phyloP scores from a whole-genome alignment of 1,284 basidiomycete genomes.

The Cystobasidium pallidum region DNA sequence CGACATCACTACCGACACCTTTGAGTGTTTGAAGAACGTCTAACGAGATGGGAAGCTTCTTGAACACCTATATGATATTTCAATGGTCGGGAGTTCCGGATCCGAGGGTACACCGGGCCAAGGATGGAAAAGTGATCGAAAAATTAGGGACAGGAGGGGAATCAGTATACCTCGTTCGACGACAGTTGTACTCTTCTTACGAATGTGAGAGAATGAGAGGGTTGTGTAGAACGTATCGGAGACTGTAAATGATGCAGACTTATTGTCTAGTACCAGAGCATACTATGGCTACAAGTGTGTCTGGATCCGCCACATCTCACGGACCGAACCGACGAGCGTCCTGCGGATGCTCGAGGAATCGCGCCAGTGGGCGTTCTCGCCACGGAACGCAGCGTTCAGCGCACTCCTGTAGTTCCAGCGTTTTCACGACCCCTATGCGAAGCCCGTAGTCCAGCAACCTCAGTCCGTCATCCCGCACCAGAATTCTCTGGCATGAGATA shows the following conservation, averaged over 20 bases:
- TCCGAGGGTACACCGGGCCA: too few species aligned
- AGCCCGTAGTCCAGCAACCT: too few species aligned
- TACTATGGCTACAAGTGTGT: not conserved
- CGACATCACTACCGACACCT: constrained; percentile 34
- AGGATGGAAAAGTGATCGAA: constrained; percentile 16
- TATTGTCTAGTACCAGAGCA: too few species aligned
- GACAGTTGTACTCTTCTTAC: constrained; percentile 5
- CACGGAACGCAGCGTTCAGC: too few species aligned
- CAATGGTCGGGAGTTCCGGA: too few species aligned
- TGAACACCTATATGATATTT: constrained; percentile 17
- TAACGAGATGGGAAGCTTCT: constrained; percentile 40
- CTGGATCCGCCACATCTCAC: not conserved
- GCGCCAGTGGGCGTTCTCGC: too few species aligned
- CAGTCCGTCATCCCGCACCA: too few species aligned
- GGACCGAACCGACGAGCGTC: not conserved
- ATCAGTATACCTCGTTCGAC: constrained; percentile 3
- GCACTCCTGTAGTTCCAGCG: too few species aligned
- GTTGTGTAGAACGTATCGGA: not conserved
- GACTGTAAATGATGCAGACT: not conserved
- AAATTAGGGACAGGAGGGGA: not conserved
- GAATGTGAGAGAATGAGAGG: not conserved
- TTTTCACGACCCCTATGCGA: too few species aligned
- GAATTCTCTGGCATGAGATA: too few species aligned
- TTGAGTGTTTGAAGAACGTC: constrained; percentile 32
- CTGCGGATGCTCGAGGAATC: too few species aligned